Base-by-base conservation (phyloP, 2,329 filamentous ascomycete genomes). In the Chrysoporthe puriensis region DNA sequence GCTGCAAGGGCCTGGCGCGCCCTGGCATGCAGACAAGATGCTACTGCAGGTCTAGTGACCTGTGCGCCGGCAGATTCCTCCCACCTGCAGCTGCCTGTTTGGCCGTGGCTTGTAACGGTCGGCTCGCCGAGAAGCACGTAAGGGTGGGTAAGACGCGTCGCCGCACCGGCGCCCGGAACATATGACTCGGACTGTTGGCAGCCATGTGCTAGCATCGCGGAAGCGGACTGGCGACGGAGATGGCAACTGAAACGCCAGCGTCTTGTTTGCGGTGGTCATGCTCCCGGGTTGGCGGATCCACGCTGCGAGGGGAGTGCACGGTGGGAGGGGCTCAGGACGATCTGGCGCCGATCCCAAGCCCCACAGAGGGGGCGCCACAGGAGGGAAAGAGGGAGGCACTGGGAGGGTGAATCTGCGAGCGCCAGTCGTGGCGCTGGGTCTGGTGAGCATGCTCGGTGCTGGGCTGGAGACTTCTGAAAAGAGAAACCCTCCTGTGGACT, bases 21-120 rank as follows among this genome's bases (percentile, higher is more conserved):
- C 26, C 26, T 26, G 26, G 26, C n/a, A 40, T 57, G 54, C n/a
- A 34, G n/a, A n/a, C 21, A 18, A 21, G 36, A 11, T 26, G 42
- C 43, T 32, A 57, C 54, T 40, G 54, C 18, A 18, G 54, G 18
- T 40, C 16, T 57, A 9, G 43, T 48, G 34, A 48, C 59, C 26
- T 26, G n/a, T 16, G 57, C 9, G 57, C 36, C 57, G 14, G 43
- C 43, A 18, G 11, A 34, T 61, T 26, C 42, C 21, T 61, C 43
- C 42, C 21, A 46, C 8, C 9, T 61, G 42, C 59, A 61, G 59
- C 59, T 61, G 21, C 59, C 58, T 44, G 34, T 61, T 44, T 48
- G 26, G 58, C 58, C 42, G 26, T 61, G 43, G 21, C 21, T 61
- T 61, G 42, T 7, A 42, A 21, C n/a, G 32, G 36, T 6, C 11